Evolutionary conservation across 1,284 basidiomycete species (phyloP), one percentile per base, ranked within the genome.

Genomic region (Heliocybe sulcata): DNA sequence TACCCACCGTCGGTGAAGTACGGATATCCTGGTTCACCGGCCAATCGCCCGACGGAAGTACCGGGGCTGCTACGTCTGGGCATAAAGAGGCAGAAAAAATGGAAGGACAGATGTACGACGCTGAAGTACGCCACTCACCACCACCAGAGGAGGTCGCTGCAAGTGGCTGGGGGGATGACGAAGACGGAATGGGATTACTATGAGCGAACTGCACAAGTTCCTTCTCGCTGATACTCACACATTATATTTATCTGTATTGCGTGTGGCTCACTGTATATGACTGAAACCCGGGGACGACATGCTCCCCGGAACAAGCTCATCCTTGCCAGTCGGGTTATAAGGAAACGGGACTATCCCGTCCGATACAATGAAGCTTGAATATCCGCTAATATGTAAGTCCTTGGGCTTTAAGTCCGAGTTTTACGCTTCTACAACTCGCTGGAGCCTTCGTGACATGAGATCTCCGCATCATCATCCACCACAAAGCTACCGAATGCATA

Each of bases 401-500:
- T 9, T 35, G 22, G 51, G 35, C 14, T 35, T 19, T 45, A 51
- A 49, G 31, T 27, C n/a, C 20, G 23, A 55, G 22, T 27, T 35
- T 42, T 6, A 20, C 38, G 16, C 8, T 16, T 16, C 27, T 55
- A 65, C 3, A 58, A 23, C 31, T 67, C 62, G 54, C 65, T 67
- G 11, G 66, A 67, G 29, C 56, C 45, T 16, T 58, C 58, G 19
- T 66, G 64, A 57, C 66, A 73, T 29, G 69, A 69, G 33, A 79
- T 72, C 38, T 79, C 74, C 20, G 70, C 84, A 45, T 90, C 85
- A 63, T 92, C 89, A 49, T 76, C 79, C 12, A 92, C 87, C 19
- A 92, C 79, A 60, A 92, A 92, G 63, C 85, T 92, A 12, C 81
- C 90, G 51, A 83, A 65, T 45, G 72, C 75, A 64, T 92, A 92